A percentile compares a stretch with the other conserved stretches of the same genome.
These are phyloP conservation scores for Parafenestella ontariensis DNA, from an alignment of 2,329 filamentous ascomycete species.

Conservation along the genomic window DNA sequence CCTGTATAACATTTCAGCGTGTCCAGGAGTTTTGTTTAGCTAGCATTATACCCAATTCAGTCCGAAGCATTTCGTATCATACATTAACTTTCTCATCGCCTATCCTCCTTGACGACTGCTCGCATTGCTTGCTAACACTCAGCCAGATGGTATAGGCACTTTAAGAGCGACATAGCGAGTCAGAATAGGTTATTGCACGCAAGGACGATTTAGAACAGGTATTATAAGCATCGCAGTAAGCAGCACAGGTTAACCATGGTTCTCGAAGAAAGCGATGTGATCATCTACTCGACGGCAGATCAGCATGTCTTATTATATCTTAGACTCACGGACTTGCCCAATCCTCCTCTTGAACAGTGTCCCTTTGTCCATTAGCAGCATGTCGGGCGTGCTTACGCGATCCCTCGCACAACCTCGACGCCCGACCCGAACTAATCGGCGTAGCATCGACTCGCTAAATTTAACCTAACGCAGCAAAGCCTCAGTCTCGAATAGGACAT, in stretches of 20 bases:
- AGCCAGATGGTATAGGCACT: neutral
- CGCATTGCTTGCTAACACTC: neutral
- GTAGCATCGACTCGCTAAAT: neutral
- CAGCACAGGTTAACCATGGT: neutral
- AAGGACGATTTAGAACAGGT: too few relatives aligned
- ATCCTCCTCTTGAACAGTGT: neutral
- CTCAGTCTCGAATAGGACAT: neutral
- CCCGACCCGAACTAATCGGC: neutral
- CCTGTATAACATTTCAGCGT: neutral
- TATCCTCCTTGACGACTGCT: neutral
- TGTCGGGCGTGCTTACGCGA: neutral
- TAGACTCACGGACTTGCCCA: neutral
- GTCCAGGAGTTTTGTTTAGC: neutral
- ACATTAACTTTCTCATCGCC: neutral
- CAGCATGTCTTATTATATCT: neutral
- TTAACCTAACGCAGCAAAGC: neutral
- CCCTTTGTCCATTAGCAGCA: neutral
- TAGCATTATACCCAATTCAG: conserved; percentile 1
- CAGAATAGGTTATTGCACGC: too few relatives aligned
- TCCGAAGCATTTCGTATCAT: neutral
- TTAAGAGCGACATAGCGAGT: too few relatives aligned
- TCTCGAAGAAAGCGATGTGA: neutral
- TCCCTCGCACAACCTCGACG: neutral
- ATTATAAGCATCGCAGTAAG: neutral
- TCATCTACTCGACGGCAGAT: neutral